These are phyloP conservation scores for Pyricularia pennisetigena DNA, from an alignment of 2,329 filamentous ascomycete species.

Conservation along the genomic window DNA sequence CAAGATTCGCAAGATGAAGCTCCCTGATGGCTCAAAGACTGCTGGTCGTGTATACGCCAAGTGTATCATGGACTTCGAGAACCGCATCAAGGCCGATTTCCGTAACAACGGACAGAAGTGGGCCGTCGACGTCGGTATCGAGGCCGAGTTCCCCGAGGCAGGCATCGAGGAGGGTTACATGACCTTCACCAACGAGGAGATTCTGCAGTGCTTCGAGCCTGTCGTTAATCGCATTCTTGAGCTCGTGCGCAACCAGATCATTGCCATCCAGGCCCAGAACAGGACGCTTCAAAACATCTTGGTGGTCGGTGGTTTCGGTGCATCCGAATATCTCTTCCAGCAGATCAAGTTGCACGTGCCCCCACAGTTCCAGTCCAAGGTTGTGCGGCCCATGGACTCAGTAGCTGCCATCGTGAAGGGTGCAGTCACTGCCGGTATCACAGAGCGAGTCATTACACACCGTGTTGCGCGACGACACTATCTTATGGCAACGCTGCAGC, in stretches of 20 bases:
- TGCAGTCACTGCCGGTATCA: slow-evolving; percentile 94
- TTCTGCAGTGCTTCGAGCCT: slow-evolving; percentile 96
- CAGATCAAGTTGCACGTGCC: slow-evolving; percentile 98
- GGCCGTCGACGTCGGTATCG: slow-evolving; percentile 97
- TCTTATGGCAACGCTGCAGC: slow-evolving; percentile 96
- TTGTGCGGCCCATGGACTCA: slow-evolving; percentile 96
- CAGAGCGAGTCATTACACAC: slow-evolving; percentile 90
- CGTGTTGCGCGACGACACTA: slow-evolving; percentile 96
- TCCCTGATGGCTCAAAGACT: slow-evolving; percentile 92
- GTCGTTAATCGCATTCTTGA: slow-evolving; percentile 96
- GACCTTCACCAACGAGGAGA: slow-evolving; percentile 99
- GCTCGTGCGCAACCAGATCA: slow-evolving; percentile 95
- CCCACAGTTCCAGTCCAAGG: slow-evolving; percentile 96
- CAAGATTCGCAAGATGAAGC: slow-evolving; percentile 98
- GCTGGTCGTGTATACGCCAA: slow-evolving; percentile 98
- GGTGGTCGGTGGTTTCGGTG: slow-evolving; percentile 95
- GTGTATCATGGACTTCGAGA: slow-evolving; percentile 99
- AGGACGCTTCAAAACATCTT: slow-evolving; percentile 88
- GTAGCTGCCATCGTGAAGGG: slow-evolving; percentile 98
- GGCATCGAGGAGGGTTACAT: slow-evolving; percentile 99
- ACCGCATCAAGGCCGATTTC: slow-evolving; percentile 99
- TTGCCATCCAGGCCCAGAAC: slow-evolving; percentile 97
- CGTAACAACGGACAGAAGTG: slow-evolving; percentile 98
- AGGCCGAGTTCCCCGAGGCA: slow-evolving; percentile 94
- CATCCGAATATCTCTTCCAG: slow-evolving; percentile 97